phyloP scores from a whole-genome alignment of 2,329 filamentous ascomycete genomes.

The Colletotrichum sojae region DNA sequence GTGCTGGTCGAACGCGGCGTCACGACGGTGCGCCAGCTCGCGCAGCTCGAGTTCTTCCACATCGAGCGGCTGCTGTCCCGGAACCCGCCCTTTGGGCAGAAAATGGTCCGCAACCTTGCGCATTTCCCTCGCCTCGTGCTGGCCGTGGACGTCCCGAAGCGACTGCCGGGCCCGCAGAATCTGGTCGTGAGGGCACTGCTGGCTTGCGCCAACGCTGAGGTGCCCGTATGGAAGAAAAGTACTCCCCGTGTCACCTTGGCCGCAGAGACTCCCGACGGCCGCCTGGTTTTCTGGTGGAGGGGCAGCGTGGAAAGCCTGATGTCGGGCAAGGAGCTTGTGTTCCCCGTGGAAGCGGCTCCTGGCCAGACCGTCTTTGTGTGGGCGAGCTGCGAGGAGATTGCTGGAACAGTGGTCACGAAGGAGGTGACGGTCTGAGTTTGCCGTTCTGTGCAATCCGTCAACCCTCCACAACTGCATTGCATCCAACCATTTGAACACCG shows the following conservation, averaged over 20 bases:
- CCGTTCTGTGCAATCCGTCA: neutral
- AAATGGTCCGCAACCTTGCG: constrained; percentile 74
- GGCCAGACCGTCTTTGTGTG: constrained; percentile 73
- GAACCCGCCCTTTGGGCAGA: constrained; percentile 86
- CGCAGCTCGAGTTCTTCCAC: constrained; percentile 74
- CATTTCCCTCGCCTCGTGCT: constrained; percentile 76
- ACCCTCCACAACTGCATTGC: neutral
- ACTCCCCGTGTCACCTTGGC: constrained; percentile 81
- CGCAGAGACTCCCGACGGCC: constrained; percentile 78
- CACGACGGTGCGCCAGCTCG: constrained; percentile 78
- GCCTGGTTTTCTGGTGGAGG: constrained; percentile 77
- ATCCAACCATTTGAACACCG: too few relatives aligned
- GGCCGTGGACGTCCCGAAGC: constrained; percentile 54
- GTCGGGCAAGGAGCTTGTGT: constrained; percentile 70
- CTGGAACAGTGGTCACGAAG: constrained; percentile 64
- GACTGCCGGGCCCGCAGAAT: constrained; percentile 25
- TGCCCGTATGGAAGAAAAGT: constrained; percentile 74
- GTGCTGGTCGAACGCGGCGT: constrained; percentile 82
- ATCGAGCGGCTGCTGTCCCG: constrained; percentile 84
- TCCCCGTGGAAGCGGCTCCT: constrained; percentile 66
- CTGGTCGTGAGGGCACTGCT: constrained; percentile 77
- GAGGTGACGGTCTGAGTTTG: constrained; percentile 16
- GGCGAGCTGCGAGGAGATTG: constrained; percentile 89
- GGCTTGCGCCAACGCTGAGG: constrained; percentile 77
- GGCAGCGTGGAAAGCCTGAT: constrained; percentile 75